Evolutionary conservation across 176 grass and related monocot species (phyloP).

Genomic region (Carex littledalei): DNA sequence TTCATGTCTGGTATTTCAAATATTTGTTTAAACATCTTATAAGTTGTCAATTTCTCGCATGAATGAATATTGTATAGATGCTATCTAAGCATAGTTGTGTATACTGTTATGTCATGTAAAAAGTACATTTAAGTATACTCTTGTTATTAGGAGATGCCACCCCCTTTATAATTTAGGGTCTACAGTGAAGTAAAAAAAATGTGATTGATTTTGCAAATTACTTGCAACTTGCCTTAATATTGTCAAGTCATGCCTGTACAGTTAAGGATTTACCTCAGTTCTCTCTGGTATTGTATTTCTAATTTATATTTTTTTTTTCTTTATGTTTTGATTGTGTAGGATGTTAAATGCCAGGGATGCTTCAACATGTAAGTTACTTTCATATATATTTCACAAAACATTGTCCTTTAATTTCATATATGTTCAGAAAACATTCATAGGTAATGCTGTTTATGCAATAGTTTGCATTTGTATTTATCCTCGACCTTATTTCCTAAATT

Average conservation of each 20-base stretch:
- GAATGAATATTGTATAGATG: neutral
- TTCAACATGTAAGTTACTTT: constrained; percentile 59
- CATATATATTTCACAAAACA: too few relatives aligned
- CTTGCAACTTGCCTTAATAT: neutral
- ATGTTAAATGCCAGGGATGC: constrained; percentile 69
- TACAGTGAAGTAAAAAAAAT: neutral
- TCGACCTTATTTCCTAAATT: neutral
- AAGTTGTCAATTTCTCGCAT: neutral
- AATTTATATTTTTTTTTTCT: neutral
- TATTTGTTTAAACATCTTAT: neutral
- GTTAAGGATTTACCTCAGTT: neutral
- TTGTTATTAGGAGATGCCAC: neutral
- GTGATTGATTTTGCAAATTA: neutral
- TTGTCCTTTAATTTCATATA: neutral
- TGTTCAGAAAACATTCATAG: neutral
- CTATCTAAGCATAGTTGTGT: neutral
- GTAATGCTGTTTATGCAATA: neutral
- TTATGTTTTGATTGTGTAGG: constrained; percentile 29
- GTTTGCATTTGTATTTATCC: neutral
- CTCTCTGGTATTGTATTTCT: neutral
- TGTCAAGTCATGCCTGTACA: neutral
- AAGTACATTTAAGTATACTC: neutral
- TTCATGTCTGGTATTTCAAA: neutral
- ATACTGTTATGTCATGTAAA: neutral
- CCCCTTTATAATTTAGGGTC: neutral